Conservation (phyloP, 2,329 filamentous ascomycete genomes). For the Exophiala sideris region DNA sequence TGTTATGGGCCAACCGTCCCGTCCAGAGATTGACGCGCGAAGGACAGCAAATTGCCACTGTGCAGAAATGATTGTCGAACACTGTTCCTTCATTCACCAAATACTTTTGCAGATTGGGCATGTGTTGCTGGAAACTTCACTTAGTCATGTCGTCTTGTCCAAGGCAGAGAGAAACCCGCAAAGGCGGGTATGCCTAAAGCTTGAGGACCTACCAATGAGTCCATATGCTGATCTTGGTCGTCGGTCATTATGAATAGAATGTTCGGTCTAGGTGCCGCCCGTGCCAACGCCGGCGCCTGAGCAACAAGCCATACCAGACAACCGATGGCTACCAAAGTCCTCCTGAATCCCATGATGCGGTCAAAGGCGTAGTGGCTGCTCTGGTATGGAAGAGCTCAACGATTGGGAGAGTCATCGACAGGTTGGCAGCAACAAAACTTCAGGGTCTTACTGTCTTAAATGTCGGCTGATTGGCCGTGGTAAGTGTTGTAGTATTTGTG, state of each 20-base stretch:
- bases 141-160: no score
- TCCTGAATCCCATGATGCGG: no score
- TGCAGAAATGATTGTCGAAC: constrained; percentile 63
- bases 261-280: constrained; percentile 42
- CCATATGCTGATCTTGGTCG: constrained; percentile 62
- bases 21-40: constrained; percentile 64
- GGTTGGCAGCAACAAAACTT: no score
- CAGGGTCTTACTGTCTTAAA: no score
- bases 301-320: neutral
- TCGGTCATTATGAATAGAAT: constrained; percentile 66
- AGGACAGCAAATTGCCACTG: constrained; percentile 65
- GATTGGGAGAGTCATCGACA: no score
- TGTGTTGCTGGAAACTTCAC: constrained; percentile 42
- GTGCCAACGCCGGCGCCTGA: neutral
- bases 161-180: no score
- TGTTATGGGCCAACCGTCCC: constrained; percentile 65
- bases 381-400: no score
- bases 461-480: no score
- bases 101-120: constrained; percentile 55
- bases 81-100: constrained; percentile 57
- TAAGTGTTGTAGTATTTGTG: no score
- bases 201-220: constrained; percentile 45
- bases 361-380: no score
- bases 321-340: no score
- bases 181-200: no score